Percentiles rank a stretch among this genome's conserved stretches.
Evolutionary conservation across 2,329 filamentous ascomycete genomes (phyloP).

Genomic region (Aspergillus quadricinctus): DNA sequence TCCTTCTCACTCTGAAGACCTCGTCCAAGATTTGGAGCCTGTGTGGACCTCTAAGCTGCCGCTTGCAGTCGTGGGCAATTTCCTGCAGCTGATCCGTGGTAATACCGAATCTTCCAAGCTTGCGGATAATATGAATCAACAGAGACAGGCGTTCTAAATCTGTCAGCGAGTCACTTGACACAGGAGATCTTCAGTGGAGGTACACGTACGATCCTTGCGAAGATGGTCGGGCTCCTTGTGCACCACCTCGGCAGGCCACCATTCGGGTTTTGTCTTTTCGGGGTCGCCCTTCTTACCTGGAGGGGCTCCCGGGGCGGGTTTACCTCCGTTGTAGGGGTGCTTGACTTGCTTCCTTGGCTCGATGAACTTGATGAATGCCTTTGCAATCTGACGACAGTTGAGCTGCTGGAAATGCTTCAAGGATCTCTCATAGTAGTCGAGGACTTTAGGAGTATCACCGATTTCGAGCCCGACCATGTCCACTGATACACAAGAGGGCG

Average conservation of each 20-base stretch:
- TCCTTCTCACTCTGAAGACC: slow-evolving; percentile 37
- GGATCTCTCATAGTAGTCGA: slow-evolving; percentile 38
- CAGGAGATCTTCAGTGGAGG: background rate
- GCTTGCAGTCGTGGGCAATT: slow-evolving; percentile 36
- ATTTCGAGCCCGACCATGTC: slow-evolving; percentile 32
- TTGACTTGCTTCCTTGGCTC: slow-evolving; percentile 47
- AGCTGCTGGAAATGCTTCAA: slow-evolving; percentile 44
- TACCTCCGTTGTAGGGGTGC: slow-evolving; percentile 47
- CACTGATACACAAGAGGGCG: slow-evolving; percentile 13
- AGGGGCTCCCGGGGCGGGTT: slow-evolving; percentile 28
- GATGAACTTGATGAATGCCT: slow-evolving; percentile 45
- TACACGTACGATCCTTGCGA: slow-evolving; percentile 41
- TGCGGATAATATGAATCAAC: slow-evolving; percentile 39
- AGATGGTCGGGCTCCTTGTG: slow-evolving; percentile 49
- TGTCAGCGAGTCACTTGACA: slow-evolving; percentile 2
- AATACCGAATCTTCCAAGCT: slow-evolving; percentile 31
- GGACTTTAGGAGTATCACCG: slow-evolving; percentile 36
- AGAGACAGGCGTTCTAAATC: slow-evolving; percentile 33
- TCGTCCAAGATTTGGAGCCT: slow-evolving; percentile 38
- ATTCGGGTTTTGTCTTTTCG: slow-evolving; percentile 43
- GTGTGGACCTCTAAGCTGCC: slow-evolving; percentile 33
- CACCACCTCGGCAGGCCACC: slow-evolving; percentile 42
- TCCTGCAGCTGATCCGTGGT: slow-evolving; percentile 38
- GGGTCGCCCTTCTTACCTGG: slow-evolving; percentile 38
- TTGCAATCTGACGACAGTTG: slow-evolving; percentile 43